Percentiles rank a stretch among this genome's conserved stretches.
These are phyloP conservation scores for Guadua angustifolia DNA, from an alignment of 176 grass and related monocot species.

Conservation along the genomic window DNA sequence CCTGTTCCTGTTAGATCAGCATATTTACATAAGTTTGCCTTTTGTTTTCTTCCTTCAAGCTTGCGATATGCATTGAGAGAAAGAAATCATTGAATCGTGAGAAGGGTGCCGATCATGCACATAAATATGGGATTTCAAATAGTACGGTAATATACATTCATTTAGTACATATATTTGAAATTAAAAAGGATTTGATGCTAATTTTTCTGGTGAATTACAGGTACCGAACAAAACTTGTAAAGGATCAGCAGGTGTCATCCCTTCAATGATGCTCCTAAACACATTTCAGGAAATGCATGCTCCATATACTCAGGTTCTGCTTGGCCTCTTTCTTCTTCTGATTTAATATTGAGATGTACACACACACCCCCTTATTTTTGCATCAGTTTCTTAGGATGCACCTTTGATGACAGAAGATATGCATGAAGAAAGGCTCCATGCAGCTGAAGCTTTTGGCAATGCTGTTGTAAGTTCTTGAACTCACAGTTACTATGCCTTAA, in stretches of 20 bases:
- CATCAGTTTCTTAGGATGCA: slow-evolving; percentile 79
- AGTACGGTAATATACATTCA: slow-evolving; percentile 54
- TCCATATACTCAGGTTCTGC: slow-evolving; percentile 94
- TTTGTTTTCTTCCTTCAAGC: slow-evolving; percentile 57
- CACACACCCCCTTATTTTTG: slow-evolving; percentile 38
- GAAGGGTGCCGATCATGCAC: slow-evolving; percentile 48
- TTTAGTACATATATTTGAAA: slow-evolving; percentile 36
- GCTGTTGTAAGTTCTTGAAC: slow-evolving; percentile 66
- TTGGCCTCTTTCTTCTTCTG: slow-evolving; percentile 38
- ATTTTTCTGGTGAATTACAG: slow-evolving; percentile 55
- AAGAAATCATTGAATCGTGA: slow-evolving; percentile 71
- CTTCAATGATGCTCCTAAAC: slow-evolving; percentile 82
- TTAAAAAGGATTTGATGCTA: slow-evolving; percentile 32
- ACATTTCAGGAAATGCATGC: slow-evolving; percentile 92
- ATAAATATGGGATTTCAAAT: slow-evolving; percentile 54
- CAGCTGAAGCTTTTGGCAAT: slow-evolving; percentile 83
- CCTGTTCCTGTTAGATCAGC: slow-evolving; percentile 12
- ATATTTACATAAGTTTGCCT: slow-evolving; percentile 36
- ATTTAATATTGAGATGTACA: slow-evolving; percentile 33
- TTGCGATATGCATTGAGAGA: slow-evolving; percentile 85
- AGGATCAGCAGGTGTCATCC: slow-evolving; percentile 81
- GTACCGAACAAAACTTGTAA: slow-evolving; percentile 48
- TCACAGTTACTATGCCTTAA: slow-evolving; percentile 29
- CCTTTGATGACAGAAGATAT: slow-evolving; percentile 99
- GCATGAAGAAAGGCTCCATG: slow-evolving; percentile 97